Evolutionary conservation across 805 yeast species (phyloP), one percentile per base, ranked within the genome.

Genomic region (Starmerella geochares): DNA sequence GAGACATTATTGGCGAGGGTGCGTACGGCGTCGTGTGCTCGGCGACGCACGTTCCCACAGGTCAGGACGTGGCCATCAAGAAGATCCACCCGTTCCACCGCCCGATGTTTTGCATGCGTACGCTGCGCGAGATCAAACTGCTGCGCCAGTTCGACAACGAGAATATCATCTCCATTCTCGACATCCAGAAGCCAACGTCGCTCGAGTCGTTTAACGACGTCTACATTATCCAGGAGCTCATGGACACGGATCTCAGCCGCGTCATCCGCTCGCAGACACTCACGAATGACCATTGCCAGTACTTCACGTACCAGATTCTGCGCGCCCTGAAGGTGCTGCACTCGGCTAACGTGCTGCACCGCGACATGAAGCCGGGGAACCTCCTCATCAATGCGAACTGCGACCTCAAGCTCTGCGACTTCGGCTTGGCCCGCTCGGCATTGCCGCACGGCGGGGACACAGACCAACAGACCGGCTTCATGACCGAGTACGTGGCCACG

Each of bases 161-260:
- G 64, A 90, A 90, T 68, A 87, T 90, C 62, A 85, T 90, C 49
- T 78, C 88, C 46, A 81, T 90, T 14, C 75, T 88, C 60, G 96
- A 92, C 60, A 82, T 90, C 47, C 96, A 88, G 66, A 75, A 82
- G 57, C 97, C 97, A 0, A 73, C 75, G 37, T 74, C 77, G 51
- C 83, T 76, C 64, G 90, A 85, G 31, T 67, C 76, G 44, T 86
- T 90, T 65, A 77, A 79, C 54, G 96, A 88, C 62, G 95, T 90
- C 24, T 90, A 90, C 65, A 72, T 90, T 40, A 84, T 66, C 33
- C 69, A 66, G 58, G 98, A 90, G 67, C 72, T 90, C 60, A 92
- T 92, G 97, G 97, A 90, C 66, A 90, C 97, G 67, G 98, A 92
- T 66, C 82, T 92, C 86, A 96, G 90, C 67, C 97, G 90, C 66